Base-by-base conservation (phyloP, 345 rosid species). In the Psidium friedrichsthalianum region DNA sequence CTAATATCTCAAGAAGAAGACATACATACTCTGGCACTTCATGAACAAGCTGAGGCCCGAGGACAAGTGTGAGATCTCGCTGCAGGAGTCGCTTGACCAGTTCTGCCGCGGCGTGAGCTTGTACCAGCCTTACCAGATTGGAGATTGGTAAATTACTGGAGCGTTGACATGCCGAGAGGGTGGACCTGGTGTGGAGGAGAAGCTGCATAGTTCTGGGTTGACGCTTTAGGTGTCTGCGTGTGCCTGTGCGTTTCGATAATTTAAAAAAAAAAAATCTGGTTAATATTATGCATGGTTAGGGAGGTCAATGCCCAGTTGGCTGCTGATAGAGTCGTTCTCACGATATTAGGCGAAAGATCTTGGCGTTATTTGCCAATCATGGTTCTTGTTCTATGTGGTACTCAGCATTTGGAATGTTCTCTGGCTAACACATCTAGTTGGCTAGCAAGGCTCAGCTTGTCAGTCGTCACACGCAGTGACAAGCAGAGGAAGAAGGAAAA, bases 71-170 rank as follows among this genome's bases (percentile, higher is more conserved):
- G 40, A 40, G 40, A 40, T 40, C 40, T 40, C 40, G 40, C 40
- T 40, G 40, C 40, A 40, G 40, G 40, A 40, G 40, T 40, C 40
- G 40, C 40, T 40, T 4, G 40, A 40, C 3, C 2, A 40, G 40
- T 40, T 40, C 40, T 40, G 40, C 40, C 40, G 40, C 40, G 40
- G 40, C 40, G 40, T 40, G 40, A 40, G 40, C 40, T 40, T 40
- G 40, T 40, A 40, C 40, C 3, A 40, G 40, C 40, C 40, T 40
- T 40, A 40, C 40, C 4, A 40, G 40, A 4, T 40, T 15, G 91
- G 93, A 85, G 91, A 90, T 54, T 91, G 91, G 87, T 85, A 61
- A 90, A 88, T 85, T 84, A 88, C 85, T 42, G 90, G 18, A 85
- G 89, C n/a, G 86, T 84, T 47, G 90, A 89, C 83, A 90, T 90